These are phyloP conservation scores for Hibiscus syriacus DNA, from an alignment of 345 rosid genomes.

Conservation along the genomic window DNA sequence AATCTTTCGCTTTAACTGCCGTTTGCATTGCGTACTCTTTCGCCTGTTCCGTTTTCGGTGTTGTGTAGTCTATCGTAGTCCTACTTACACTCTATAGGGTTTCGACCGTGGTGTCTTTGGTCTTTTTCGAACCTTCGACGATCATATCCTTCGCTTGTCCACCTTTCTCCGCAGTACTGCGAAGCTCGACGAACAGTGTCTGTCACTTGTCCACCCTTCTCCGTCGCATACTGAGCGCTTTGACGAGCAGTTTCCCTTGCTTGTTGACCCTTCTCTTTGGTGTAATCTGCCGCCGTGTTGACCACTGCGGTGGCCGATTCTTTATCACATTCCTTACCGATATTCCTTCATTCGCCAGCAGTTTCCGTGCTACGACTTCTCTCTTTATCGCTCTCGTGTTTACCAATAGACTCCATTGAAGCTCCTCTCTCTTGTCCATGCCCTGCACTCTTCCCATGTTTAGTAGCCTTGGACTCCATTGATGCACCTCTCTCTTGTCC, in stretches of 20 bases:
- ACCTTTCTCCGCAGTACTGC: slow-evolving; percentile 30
- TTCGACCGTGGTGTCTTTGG: slow-evolving; percentile 20
- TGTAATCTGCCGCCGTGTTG: slow-evolving; percentile 8
- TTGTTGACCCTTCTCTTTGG: slow-evolving; percentile 15
- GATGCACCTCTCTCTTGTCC: too few relatives aligned
- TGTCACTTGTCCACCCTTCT: background rate
- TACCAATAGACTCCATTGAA: background rate
- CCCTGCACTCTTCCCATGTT: too few relatives aligned
- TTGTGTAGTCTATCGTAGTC: slow-evolving; percentile 16
- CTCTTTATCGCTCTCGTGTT: background rate
- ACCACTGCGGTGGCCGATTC: slow-evolving; percentile 1
- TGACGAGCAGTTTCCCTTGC: slow-evolving; percentile 17
- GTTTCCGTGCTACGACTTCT: background rate
- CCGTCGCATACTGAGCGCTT: background rate
- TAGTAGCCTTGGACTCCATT: too few relatives aligned
- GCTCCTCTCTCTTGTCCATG: background rate
- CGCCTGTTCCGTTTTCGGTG: slow-evolving; percentile 19
- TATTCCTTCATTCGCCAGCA: background rate
- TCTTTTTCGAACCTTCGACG: slow-evolving; percentile 24
- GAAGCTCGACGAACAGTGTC: background rate
- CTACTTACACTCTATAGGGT: slow-evolving; percentile 12
- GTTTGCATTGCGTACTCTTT: slow-evolving; percentile 14
- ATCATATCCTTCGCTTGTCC: slow-evolving; percentile 32
- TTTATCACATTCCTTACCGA: background rate
- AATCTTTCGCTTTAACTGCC: background rate